A percentile compares a stretch with the other conserved stretches of the same genome.
Conservation (phyloP, 108 stramenopile genomes). For the Bacterosira constricta region DNA sequence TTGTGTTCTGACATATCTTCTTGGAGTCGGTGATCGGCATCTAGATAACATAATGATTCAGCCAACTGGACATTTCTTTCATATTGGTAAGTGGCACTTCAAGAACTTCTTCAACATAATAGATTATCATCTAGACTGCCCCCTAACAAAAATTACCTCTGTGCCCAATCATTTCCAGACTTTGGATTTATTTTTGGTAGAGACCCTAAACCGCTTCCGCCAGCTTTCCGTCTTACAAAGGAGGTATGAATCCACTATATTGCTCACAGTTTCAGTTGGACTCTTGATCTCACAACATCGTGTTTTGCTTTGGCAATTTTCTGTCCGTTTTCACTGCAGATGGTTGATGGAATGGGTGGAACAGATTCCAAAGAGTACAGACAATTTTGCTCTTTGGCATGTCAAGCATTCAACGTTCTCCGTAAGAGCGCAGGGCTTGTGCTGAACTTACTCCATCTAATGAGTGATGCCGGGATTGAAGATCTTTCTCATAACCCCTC, state of each 20-base stretch:
- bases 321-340: conserved; percentile 37
- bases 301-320: background rate
- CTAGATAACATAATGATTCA: conserved; percentile 89
- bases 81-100: conserved; percentile 63
- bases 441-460: conserved; percentile 93
- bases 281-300: background rate
- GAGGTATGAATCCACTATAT: conserved; percentile 48
- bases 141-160: background rate
- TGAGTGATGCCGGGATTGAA: conserved; percentile 98
- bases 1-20: conserved; percentile 89
- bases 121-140: background rate
- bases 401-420: conserved; percentile 95
- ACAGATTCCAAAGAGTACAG: conserved; percentile 88
- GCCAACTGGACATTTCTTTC: conserved; percentile 80
- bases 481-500: conserved; percentile 93
- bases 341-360: conserved; percentile 98
- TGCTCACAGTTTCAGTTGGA: background rate
- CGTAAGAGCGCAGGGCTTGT: conserved; percentile 96
- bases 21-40: conserved; percentile 87
- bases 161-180: conserved; percentile 8
- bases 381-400: conserved; percentile 92
- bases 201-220: conserved; percentile 96
- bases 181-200: conserved; percentile 91
- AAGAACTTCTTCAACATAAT: background rate
- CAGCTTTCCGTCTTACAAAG: conserved; percentile 90